Evolutionary conservation across 1,139 yeast genomes (phyloP).

Genomic region (Starmera stellimalicola): DNA sequence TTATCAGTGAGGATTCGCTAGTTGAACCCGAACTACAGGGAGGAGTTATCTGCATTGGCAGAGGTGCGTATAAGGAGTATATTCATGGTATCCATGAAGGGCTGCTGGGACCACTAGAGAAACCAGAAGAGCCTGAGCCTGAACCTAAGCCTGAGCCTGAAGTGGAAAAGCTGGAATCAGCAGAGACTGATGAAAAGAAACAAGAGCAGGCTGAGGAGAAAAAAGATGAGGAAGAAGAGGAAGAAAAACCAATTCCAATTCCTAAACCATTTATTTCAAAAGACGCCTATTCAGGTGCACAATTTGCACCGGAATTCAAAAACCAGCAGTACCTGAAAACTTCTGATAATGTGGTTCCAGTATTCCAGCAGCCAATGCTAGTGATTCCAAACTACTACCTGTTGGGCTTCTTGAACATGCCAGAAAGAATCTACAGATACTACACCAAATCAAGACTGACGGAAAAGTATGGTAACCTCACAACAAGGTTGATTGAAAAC

Average conservation of each 20-base stretch:
- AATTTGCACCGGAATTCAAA: constrained; percentile 53
- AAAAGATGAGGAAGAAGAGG: constrained; percentile 25
- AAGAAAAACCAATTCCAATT: constrained; percentile 34
- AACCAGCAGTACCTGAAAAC: constrained; percentile 21
- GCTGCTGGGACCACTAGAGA: constrained; percentile 78
- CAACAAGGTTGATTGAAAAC: constrained; percentile 52
- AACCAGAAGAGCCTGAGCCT: constrained; percentile 29
- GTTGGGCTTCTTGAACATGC: constrained; percentile 70
- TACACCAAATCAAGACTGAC: constrained; percentile 67
- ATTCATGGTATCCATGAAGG: constrained; percentile 91
- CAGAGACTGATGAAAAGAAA: constrained; percentile 6
- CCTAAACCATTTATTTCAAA: constrained; percentile 56
- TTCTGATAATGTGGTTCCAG: constrained; percentile 38
- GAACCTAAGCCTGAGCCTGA: constrained; percentile 3
- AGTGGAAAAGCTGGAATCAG: constrained; percentile 1
- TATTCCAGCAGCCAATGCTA: constrained; percentile 66
- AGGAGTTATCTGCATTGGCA: constrained; percentile 85
- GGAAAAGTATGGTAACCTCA: constrained; percentile 54
- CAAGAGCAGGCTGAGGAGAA: constrained; percentile 6
- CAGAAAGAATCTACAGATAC: constrained; percentile 67
- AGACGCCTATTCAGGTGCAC: constrained; percentile 41
- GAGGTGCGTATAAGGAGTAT: constrained; percentile 95
- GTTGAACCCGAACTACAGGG: constrained; percentile 45
- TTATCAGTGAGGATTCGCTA: constrained; percentile 39
- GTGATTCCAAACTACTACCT: constrained; percentile 68